A percentile compares a stretch with the other conserved stretches of the same genome.
Evolutionary conservation across 2,329 filamentous ascomycete genomes (phyloP).

Genomic region (Drechslera avenae): DNA sequence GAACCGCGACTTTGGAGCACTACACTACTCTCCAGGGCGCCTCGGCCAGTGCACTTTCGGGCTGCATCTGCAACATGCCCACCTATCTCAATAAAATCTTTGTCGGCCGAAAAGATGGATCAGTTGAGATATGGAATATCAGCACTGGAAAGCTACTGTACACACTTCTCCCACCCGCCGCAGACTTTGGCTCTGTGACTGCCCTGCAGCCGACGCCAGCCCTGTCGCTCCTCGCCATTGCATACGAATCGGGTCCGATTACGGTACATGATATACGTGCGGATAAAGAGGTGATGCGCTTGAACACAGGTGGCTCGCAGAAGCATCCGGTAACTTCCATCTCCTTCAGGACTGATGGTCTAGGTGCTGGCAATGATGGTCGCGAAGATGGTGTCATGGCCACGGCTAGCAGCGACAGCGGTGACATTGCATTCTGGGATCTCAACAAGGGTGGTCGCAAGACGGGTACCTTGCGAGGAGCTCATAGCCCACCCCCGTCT

Average conservation of each 20-base stretch:
- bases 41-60: conserved; percentile 72
- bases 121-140: conserved; percentile 96
- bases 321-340: conserved; percentile 77
- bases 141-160: conserved; percentile 90
- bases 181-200: conserved; percentile 79
- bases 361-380: conserved; percentile 87
- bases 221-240: conserved; percentile 83
- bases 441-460: conserved; percentile 86
- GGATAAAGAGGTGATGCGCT: conserved; percentile 72
- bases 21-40: conserved; percentile 78
- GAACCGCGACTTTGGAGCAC: conserved; percentile 78
- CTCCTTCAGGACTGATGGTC: conserved; percentile 85
- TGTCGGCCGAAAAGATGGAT: conserved; percentile 83
- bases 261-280: conserved; percentile 80
- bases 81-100: conserved; percentile 97
- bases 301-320: conserved; percentile 67
- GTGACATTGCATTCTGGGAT: conserved; percentile 96
- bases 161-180: conserved; percentile 77
- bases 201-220: conserved; percentile 84
- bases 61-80: conserved; percentile 83
- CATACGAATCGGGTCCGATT: conserved; percentile 79
- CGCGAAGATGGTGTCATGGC: conserved; percentile 88
- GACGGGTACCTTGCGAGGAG: conserved; percentile 83
- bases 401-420: conserved; percentile 76
- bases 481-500: conserved; percentile 77